These are phyloP conservation scores for Mycena latifolia DNA, from an alignment of 768 basidiomycete genomes.

Conservation along the genomic window DNA sequence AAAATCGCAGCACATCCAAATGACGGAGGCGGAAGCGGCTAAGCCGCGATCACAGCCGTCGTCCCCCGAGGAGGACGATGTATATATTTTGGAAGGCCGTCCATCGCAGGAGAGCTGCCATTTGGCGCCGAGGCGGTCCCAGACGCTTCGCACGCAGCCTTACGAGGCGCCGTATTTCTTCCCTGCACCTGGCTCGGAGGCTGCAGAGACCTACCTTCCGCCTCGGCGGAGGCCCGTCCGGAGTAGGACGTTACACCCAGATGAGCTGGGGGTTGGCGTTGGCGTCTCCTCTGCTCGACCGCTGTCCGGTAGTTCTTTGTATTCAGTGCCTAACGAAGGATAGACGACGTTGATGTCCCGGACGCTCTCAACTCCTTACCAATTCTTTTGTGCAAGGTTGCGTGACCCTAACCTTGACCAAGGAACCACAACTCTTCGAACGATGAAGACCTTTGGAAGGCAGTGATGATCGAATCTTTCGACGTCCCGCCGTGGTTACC, in stretches of 20 bases:
- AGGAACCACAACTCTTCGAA: too few relatives aligned
- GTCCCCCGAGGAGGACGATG: conserved; percentile 8
- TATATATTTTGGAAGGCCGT: not conserved
- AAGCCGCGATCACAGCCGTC: conserved; percentile 5
- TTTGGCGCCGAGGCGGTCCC: conserved; percentile 51
- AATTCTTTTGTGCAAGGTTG: too few relatives aligned
- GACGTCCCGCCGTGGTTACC: too few relatives aligned
- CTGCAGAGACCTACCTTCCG: conserved; percentile 47
- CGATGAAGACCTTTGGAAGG: too few relatives aligned
- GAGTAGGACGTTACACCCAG: conserved; percentile 25
- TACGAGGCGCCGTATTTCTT: conserved; percentile 77
- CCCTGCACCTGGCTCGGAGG: conserved; percentile 58
- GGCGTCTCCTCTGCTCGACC: too few relatives aligned
- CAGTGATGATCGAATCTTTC: too few relatives aligned
- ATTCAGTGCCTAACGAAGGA: not conserved
- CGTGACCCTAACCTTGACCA: too few relatives aligned
- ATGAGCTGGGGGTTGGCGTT: conserved; percentile 2
- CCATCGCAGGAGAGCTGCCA: conserved; percentile 13
- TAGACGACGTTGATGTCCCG: too few relatives aligned
- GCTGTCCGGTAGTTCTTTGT: not conserved
- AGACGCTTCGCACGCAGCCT: conserved; percentile 63
- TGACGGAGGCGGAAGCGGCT: not conserved
- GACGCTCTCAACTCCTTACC: too few relatives aligned
- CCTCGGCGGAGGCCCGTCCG: conserved; percentile 40
- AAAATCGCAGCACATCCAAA: not conserved